These are phyloP conservation scores for Begonia masoniana DNA, from an alignment of 306 rosid genomes.

Conservation along the genomic window DNA sequence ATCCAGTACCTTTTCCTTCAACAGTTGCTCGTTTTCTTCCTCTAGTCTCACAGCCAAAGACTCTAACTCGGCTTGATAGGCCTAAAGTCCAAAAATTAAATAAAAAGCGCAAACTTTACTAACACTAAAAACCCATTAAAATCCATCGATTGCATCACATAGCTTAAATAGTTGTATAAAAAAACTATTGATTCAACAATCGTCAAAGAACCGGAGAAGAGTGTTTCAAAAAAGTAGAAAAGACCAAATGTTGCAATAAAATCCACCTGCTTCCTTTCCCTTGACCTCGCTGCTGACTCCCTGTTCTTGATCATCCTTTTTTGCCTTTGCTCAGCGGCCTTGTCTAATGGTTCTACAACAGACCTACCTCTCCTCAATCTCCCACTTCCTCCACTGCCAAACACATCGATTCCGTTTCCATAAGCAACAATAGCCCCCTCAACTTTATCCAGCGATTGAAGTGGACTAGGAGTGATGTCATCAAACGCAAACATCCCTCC, in stretches of 20 bases:
- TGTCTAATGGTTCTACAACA: constrained; percentile 43
- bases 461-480: constrained; percentile 22
- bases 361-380: constrained; percentile 25
- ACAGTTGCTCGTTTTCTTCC: constrained; percentile 64
- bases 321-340: constrained; percentile 45
- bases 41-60: constrained; percentile 56
- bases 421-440: constrained; percentile 56
- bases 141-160: too few relatives aligned
- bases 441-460: constrained; percentile 35
- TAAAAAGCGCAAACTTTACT: neutral
- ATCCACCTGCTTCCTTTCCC: constrained; percentile 48
- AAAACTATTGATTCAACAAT: too few relatives aligned
- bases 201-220: too few relatives aligned
- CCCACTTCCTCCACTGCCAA: constrained; percentile 14
- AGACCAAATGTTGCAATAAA: neutral
- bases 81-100: constrained; percentile 29
- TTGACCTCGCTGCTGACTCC: constrained; percentile 51
- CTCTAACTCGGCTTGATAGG: constrained; percentile 85
- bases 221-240: neutral
- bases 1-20: constrained; percentile 66
- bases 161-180: too few relatives aligned
- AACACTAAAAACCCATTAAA: neutral
- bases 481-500: constrained; percentile 46
- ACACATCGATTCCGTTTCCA: constrained; percentile 41
- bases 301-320: constrained; percentile 53